These are phyloP conservation scores for Asparagopsis taxiformis DNA, from an alignment of 31 red algal species.

Conservation along the genomic window DNA sequence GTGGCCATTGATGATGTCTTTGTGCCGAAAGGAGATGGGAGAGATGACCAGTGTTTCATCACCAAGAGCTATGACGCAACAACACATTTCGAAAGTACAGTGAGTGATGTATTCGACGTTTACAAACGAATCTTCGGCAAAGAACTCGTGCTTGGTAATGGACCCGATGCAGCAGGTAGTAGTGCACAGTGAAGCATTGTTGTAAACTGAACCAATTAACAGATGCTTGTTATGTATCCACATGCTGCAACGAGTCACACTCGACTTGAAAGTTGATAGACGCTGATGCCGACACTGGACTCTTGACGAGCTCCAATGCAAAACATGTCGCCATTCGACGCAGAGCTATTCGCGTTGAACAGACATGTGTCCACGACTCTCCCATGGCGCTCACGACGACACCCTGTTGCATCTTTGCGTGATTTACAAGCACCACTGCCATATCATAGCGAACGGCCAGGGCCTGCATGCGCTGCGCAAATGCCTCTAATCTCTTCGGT, in stretches of 20 bases:
- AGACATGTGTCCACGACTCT: conserved; percentile 47
- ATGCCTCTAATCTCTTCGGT: conserved; percentile 36
- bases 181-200: conserved; percentile 20
- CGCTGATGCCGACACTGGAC: conserved; percentile 15
- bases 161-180: conserved; percentile 36
- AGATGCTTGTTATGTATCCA: too few species aligned
- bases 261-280: conserved; percentile 13
- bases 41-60: conserved; percentile 66
- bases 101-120: conserved; percentile 90
- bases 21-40: conserved; percentile 71
- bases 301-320: conserved; percentile 39
- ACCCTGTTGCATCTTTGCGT: conserved; percentile 14
- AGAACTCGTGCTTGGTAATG: conserved; percentile 53
- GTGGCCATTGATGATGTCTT: conserved; percentile 85
- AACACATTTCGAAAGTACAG: conserved; percentile 95
- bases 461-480: conserved; percentile 24
- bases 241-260: background rate
- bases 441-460: conserved; percentile 5
- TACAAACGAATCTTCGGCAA: conserved; percentile 89
- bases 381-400: conserved; percentile 25
- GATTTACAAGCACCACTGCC: conserved; percentile 34
- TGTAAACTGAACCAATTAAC: background rate
- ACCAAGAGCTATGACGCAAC: conserved; percentile 94
- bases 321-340: conserved; percentile 10
- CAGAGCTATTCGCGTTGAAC: conserved; percentile 29